phyloP scores from a whole-genome alignment of 2,329 filamentous ascomycete species.

The Aspergillus texensis region DNA sequence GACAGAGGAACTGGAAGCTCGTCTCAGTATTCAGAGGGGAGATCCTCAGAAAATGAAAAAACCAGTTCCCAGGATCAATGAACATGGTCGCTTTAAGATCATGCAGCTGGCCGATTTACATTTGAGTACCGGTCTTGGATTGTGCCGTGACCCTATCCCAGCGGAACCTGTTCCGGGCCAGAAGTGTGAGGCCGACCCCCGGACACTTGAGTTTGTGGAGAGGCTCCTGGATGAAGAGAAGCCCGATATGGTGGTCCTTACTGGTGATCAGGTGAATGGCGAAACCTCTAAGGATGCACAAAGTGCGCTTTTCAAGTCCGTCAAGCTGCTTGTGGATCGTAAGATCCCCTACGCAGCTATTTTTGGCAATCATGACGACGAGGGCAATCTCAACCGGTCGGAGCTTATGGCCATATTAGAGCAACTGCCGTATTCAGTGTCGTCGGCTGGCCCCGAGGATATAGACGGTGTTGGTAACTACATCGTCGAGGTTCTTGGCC shows the following conservation, averaged over 20 bases:
- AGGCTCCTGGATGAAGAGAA: slow-evolving; percentile 87
- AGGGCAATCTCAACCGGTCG: slow-evolving; percentile 74
- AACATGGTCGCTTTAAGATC: slow-evolving; percentile 95
- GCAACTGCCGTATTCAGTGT: slow-evolving; percentile 84
- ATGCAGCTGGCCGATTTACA: slow-evolving; percentile 95
- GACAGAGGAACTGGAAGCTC: slow-evolving; percentile 65
- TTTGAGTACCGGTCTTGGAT: slow-evolving; percentile 83
- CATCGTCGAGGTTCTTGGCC: slow-evolving; percentile 83
- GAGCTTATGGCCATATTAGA: slow-evolving; percentile 85
- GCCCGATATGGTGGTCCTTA: slow-evolving; percentile 87
- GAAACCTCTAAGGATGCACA: slow-evolving; percentile 90
- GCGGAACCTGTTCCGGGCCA: slow-evolving; percentile 67
- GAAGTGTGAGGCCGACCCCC: slow-evolving; percentile 85
- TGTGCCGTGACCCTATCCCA: slow-evolving; percentile 84
- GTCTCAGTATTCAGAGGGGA: slow-evolving; percentile 78
- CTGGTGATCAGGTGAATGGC: slow-evolving; percentile 93
- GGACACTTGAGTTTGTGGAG: slow-evolving; percentile 86
- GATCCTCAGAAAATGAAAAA: slow-evolving; percentile 65
- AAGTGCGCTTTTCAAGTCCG: slow-evolving; percentile 91
- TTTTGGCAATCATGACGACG: slow-evolving; percentile 97
- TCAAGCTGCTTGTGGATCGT: slow-evolving; percentile 78
- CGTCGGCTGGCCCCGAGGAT: slow-evolving; percentile 77
- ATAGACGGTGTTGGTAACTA: slow-evolving; percentile 95
- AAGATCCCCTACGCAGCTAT: slow-evolving; percentile 92
- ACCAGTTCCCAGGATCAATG: slow-evolving; percentile 74